Base-by-base conservation (phyloP, 768 basidiomycete genomes). In the Neoboletus magnificus region DNA sequence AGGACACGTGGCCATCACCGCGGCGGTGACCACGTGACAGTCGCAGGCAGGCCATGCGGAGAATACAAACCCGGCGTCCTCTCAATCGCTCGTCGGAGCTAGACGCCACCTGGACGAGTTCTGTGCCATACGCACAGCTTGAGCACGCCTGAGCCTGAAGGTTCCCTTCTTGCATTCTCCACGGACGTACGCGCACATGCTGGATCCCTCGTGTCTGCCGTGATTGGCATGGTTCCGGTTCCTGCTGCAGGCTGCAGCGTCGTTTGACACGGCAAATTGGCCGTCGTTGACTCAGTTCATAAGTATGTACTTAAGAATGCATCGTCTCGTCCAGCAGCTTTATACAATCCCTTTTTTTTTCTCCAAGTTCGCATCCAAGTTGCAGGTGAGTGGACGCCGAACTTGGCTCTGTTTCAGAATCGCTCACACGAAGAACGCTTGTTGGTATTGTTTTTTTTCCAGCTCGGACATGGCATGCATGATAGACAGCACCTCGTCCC, bases 111-210 rank as follows among this genome's bases (percentile, higher is more conserved):
- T 18, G 18, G 18, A 29, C 16, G 25, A 25, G 43, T 44, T 22
- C 13, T 47, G 2, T 20, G 10, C 10, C 30, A 11, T 7, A 20
- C 18, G 47, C 47, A 23, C 47, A 16, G 11, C 18, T 5, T 10
- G 4, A 18, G 3, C 12, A 48, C 16, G 33, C 47, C 22, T 15
- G 23, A 33, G 7, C 47, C 23, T 13, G 33, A 11, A 22, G 2
- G 25, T 10, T 23, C 22, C 32, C 23, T 18, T 25, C 42, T 25
- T 5, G 16, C 23, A 4, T n/a, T 11, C 30, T 27, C 23, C 39
- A 49, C 44, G 48, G 40, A 54, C 60, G 60, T 56, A 53, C 29
- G 8, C 16, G 3, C 22, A 9, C 60, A 62, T 30, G 60, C 50
- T 33, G 50, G 18, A 35, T 29, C 1, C 60, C 61, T 51, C 61